A percentile compares a stretch with the other conserved stretches of the same genome.
These are phyloP conservation scores for Saprolegnia parasitica DNA, from an alignment of 352 stramenopile genomes.

Conservation along the genomic window DNA sequence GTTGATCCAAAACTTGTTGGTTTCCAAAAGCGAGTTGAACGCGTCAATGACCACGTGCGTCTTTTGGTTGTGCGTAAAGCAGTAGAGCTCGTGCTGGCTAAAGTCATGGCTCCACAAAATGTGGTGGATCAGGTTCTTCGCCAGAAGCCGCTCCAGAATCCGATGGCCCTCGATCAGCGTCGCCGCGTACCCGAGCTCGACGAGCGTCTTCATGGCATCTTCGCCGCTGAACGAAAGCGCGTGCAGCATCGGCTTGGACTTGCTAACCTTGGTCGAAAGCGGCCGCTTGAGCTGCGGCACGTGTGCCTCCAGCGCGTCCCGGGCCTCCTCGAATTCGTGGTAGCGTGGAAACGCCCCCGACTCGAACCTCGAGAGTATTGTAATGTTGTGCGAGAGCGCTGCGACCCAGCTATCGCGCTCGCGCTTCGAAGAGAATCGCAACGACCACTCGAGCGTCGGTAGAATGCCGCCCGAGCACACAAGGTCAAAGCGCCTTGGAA, in stretches of 20 bases:
- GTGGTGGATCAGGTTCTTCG: slow-evolving; percentile 83
- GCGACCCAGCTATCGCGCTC: slow-evolving; percentile 72
- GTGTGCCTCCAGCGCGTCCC: background rate
- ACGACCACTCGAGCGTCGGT: slow-evolving; percentile 61
- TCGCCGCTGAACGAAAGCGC: slow-evolving; percentile 40
- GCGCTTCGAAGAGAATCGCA: slow-evolving; percentile 60
- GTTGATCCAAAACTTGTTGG: slow-evolving; percentile 76
- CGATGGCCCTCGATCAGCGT: slow-evolving; percentile 50
- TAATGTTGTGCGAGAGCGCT: slow-evolving; percentile 58
- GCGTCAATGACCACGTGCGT: slow-evolving; percentile 61
- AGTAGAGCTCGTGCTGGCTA: slow-evolving; percentile 58
- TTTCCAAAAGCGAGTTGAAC: slow-evolving; percentile 79
- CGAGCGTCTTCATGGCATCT: slow-evolving; percentile 63
- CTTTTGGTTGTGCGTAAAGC: slow-evolving; percentile 52
- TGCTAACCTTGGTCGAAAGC: background rate
- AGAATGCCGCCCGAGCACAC: slow-evolving; percentile 65
- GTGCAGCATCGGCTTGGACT: slow-evolving; percentile 13
- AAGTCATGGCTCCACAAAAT: slow-evolving; percentile 83
- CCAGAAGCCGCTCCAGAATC: slow-evolving; percentile 55
- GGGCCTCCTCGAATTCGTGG: slow-evolving; percentile 41
- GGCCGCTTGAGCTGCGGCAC: slow-evolving; percentile 9
- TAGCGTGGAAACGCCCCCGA: slow-evolving; percentile 50
- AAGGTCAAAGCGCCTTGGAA: slow-evolving; percentile 69
- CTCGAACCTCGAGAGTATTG: slow-evolving; percentile 45
- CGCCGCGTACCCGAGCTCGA: slow-evolving; percentile 44